Base-by-base conservation (phyloP, 129 eudicot species). In the Deinandra increscens region DNA sequence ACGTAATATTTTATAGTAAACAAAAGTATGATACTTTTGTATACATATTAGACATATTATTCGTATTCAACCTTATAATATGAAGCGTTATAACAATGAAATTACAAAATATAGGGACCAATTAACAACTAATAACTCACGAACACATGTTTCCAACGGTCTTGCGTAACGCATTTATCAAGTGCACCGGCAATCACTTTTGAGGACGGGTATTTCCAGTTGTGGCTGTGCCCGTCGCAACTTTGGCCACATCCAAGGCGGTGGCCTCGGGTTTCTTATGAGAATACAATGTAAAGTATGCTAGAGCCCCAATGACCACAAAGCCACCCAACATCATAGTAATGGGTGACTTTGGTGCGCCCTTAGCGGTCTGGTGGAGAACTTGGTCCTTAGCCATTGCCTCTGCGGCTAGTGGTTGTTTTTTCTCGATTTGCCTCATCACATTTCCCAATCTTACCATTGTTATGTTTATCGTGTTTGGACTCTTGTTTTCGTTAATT, bases 201-300 rank as follows among this genome's bases (percentile, higher is more conserved):
- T 78, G 85, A 19, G 90, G 90, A 65, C 71, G 97, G 7, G 90
- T 81, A 66, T 85, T 68, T 17, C 37, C 84, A 0, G 84, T 59
- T 17, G 64, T 56, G 4, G 90, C 84, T 8, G 76, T 75, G 34
- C 87, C 87, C 0, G 87, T 78, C 49, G 75, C 59, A 37, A 85
- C 91, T 72, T 76, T 80, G 23, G 91, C 97, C 23, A 84, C 96
- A 13, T 91, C 97, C 19, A 88, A 8, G 33, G 97, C 97, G 8
- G 81, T 69, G 36, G 96, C 91, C 43, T 91, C 97, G 2, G 94
- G 85, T 64, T 88, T 91, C 71, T 88, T 91, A 69, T 81, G 79
- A 38, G 89, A 68, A 62, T 81, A 91, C 75, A 91, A 71, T 41
- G 87, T 81, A 23, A 88, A 61, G 54, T 86, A 88, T 36, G 76